Evolutionary conservation across 371 early-diverging fungal genomes (phyloP).

Genomic region (Blakeslea trispora): DNA sequence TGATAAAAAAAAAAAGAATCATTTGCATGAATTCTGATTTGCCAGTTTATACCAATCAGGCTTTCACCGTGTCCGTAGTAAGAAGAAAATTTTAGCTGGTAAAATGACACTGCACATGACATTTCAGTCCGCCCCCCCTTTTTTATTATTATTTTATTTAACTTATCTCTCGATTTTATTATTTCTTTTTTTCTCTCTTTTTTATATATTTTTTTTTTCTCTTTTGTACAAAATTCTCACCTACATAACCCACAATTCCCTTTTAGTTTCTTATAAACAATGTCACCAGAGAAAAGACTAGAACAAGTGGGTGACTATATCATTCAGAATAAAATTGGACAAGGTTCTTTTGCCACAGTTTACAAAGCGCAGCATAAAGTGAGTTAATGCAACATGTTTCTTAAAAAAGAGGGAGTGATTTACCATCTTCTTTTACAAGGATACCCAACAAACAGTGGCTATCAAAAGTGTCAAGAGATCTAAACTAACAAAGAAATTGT

Average conservation of each 20-base stretch:
- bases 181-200: neutral
- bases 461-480: slow-evolving; percentile 86
- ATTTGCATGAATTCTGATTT: neutral
- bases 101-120: neutral
- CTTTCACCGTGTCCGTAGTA: neutral
- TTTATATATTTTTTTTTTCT: neutral
- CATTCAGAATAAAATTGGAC: slow-evolving; percentile 79
- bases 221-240: too few relatives aligned
- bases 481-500: slow-evolving; percentile 85
- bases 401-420: slow-evolving; percentile 5
- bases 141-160: neutral
- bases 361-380: slow-evolving; percentile 79
- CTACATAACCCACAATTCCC: too few relatives aligned
- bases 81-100: neutral
- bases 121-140: neutral
- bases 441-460: slow-evolving; percentile 71
- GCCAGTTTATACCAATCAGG: too few relatives aligned
- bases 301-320: slow-evolving; percentile 64
- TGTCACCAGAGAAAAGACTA: slow-evolving; percentile 9
- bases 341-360: slow-evolving; percentile 95
- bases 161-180: too few relatives aligned
- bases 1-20: neutral
- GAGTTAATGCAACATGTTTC: too few relatives aligned
- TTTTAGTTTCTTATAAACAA: too few relatives aligned
- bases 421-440: slow-evolving; percentile 29